Base-by-base conservation (phyloP, 345 rosid species). In the Xanthoceras sorbifolium region DNA sequence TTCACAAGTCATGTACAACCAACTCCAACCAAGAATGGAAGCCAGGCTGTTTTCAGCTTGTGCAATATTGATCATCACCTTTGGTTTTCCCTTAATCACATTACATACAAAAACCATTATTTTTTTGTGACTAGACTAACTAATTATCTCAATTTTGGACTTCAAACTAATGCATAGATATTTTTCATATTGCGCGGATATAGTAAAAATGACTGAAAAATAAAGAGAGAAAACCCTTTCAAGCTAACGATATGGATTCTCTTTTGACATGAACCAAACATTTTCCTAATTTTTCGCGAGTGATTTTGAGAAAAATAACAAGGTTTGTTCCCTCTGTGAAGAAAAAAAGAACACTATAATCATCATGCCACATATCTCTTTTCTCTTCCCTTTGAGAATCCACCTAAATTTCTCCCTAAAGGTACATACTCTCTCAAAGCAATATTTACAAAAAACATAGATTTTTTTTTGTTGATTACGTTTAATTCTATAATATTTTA, bases 381-480 rank as follows among this genome's bases (percentile, higher is more conserved):
- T 57, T 52, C 71, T 48, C 82, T 64, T 74, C 18, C 80, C 67
- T 64, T 76, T 71, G 80, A 64, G 81, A 66, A 77, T 64, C 82
- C 63, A 26, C 40, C 71, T 17, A 17, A 63, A 32, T 64, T 69
- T 72, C 79, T 75, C 75, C 32, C 62, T 4, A 25, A 76, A 83
- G 82, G 88, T 87, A 69, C 59, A 18, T 3, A 18, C 18, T 67
- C n/a, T 36, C 44, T 29, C 6, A 18, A 9, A 6, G 32, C 18
- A 9, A 9, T 36, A 3, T n/a, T n/a, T n/a, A 3, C 8, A 36
- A 36, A 36, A 36, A 36, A 36, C 40, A 36, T 36, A 36, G 8
- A 36, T 36, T 36, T 36, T 36, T 36, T n/a, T n/a, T n/a, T n/a
- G n/a, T n/a, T n/a, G n/a, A n/a, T n/a, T n/a, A n/a, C n/a, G n/a